Evolutionary conservation across 192 early-diverging fungal species (phyloP), one percentile per base, ranked within the genome.

Genomic region (Coemansia guatemalensis): DNA sequence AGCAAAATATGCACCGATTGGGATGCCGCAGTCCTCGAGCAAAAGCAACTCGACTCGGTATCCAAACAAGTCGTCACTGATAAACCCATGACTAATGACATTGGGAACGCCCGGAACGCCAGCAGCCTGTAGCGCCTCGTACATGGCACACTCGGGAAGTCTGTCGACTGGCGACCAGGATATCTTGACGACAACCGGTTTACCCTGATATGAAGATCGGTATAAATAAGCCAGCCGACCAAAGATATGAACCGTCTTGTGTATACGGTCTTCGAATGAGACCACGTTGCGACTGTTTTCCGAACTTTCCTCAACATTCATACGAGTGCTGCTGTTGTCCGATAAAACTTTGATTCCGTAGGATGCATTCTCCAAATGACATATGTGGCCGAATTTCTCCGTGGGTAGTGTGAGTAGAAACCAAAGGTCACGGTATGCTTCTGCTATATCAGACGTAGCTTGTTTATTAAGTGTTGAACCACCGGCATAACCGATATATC

Each of bases 41-140:
- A 65, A 18, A 2, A 71, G 47, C 23, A 50, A 71, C 24, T 63
- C 63, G 5, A 62, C 30, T 5, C 53, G 41, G 30, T 61, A 71
- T 8, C 69, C 58, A 50, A 64, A 65, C 18, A 39, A 6, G 12
- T 71, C 23, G 1, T 2, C 1, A 2, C 20, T 22, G 8, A 65
- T 25, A 9, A 64, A 30, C 0, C 68, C 58, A 11, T 58, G 59
- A 3, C 9, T 14, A 7, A 29, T 56, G 0, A 71, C 51, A 4
- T 49, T 14, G 3, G 69, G 62, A 7, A 71, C 60, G 1, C 30
- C 41, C 0, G 17, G 29, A 24, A 51, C 27, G 29, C 30, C 29
- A 1, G 8, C 9, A 4, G 23, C 22, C 1, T 32, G 14, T 1
- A 71, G 56, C 0, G 60, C 44, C 22, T 60, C 57, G 18, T 65